Base-by-base conservation (phyloP, 1,284 basidiomycete genomes). In the Pseudozyma hubeiensis region DNA sequence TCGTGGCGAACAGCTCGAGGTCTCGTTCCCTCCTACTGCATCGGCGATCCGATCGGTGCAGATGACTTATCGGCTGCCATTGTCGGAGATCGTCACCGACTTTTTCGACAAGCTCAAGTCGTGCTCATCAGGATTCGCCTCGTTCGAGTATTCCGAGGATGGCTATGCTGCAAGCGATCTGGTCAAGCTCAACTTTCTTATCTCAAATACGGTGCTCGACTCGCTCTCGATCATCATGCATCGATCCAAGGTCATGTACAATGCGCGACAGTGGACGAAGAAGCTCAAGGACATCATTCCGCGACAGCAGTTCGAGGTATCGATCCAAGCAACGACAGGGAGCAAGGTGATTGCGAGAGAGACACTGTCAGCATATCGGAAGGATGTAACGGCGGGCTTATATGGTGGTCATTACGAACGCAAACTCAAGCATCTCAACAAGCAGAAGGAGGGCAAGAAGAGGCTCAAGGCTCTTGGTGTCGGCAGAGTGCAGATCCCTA, bases 361-460 rank as follows among this genome's bases (percentile, higher is more conserved):
- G 84, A 95, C 86, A 76, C 79, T 75, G 61, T 73, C 65, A 29
- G 77, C 80, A 33, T 81, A 77, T 46, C 37, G 75, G 5, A 76
- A 96, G 61, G 96, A 99, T 79, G 96, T 99, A 29, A 97, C 94
- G 0, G 94, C 94, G 14, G 94, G 94, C 0, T 86, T 97, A 45
- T 97, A 97, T 80, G 94, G 94, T 84, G 93, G 93, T 89, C 70
- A 72, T 86, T 78, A 63, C 48, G 73, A 79, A 35, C 57, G 78
- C 29, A 83, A 83, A 59, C 61, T 80, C 48, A 79, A 81, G 64
- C 75, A 78, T 39, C 68, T 83, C 35, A 69, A 77, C 53, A 81
- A 82, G 58, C 81, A 83, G 58, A 83, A 81, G 53, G 81, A 81
- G 47, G 81, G 81, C 24, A 84, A 82, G 67, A 81, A 81, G 60